These are phyloP conservation scores for Lasiodiplodia sp. DNA, from an alignment of 2,329 filamentous ascomycete genomes.

Conservation along the genomic window DNA sequence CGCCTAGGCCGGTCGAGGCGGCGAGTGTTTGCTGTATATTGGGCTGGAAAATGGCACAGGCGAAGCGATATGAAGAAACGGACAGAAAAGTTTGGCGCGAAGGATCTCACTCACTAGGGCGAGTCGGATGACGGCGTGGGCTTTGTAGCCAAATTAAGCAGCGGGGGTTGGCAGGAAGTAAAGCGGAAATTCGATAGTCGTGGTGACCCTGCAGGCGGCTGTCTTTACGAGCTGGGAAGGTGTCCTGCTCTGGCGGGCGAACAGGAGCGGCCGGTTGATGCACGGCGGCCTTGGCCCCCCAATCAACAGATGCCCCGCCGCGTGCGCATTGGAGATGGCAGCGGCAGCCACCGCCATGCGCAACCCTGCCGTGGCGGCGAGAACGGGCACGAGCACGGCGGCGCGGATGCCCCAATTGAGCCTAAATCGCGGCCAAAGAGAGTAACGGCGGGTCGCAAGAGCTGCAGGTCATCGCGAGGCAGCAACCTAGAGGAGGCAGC, in stretches of 20 bases:
- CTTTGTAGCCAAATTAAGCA: constrained; percentile 22
- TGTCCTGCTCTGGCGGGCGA: background rate
- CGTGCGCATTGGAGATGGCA: background rate
- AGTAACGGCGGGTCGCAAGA: background rate
- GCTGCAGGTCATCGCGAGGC: constrained; percentile 2
- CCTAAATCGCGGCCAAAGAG: background rate
- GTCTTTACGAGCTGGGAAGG: constrained; percentile 12
- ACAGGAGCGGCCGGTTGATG: constrained; percentile 6
- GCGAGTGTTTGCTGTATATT: constrained; percentile 9
- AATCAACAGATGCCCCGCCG: constrained; percentile 1
- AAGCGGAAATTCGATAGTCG: constrained; percentile 26
- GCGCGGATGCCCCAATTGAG: background rate
- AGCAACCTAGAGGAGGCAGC: background rate
- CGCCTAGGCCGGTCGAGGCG: background rate
- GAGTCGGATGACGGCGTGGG: background rate
- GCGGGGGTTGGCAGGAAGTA: background rate
- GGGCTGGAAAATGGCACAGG: background rate
- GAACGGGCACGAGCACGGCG: constrained; percentile 5
- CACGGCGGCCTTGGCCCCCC: background rate
- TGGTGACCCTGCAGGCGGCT: background rate
- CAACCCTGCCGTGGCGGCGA: background rate
- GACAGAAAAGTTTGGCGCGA: background rate
- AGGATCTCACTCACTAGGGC: constrained; percentile 5
- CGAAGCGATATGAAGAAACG: constrained; percentile 5
- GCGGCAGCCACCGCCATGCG: constrained; percentile 8